These are phyloP conservation scores for Venturiaceae sp. DNA, from an alignment of 2,329 filamentous ascomycete genomes.

Conservation along the genomic window DNA sequence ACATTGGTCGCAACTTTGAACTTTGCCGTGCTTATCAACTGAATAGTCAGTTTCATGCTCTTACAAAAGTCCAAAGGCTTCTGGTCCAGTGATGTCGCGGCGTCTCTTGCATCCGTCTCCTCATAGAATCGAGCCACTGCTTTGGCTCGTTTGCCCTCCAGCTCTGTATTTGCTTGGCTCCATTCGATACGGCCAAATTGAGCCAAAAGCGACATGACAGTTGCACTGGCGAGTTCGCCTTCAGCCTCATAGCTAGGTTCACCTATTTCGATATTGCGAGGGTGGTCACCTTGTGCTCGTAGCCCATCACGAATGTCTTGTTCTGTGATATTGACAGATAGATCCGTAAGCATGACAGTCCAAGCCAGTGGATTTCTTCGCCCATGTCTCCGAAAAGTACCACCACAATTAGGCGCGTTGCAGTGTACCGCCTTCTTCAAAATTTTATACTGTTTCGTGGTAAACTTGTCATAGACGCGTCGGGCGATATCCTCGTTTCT, in stretches of 20 bases:
- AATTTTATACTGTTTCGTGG: constrained; percentile 12
- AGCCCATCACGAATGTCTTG: neutral
- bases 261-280: neutral
- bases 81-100: neutral
- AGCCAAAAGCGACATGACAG: neutral
- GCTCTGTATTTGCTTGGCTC: neutral
- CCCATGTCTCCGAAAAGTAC: neutral
- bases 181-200: neutral
- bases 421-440: neutral
- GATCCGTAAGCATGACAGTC: neutral
- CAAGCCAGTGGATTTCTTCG: neutral
- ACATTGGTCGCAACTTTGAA: neutral
- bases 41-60: neutral
- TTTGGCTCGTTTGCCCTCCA: neutral
- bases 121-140: neutral
- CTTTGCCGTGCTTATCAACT: neutral
- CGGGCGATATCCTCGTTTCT: constrained; percentile 14
- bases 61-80: neutral
- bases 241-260: neutral
- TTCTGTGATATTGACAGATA: neutral
- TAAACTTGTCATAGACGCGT: constrained; percentile 14
- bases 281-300: neutral
- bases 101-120: neutral
- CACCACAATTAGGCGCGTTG: neutral
- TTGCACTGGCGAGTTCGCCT: neutral